A percentile compares a stretch with the other conserved stretches of the same genome.
These are phyloP conservation scores for Cinnamomum chago DNA, from an alignment of 164 flowering plant species.

Conservation along the genomic window DNA sequence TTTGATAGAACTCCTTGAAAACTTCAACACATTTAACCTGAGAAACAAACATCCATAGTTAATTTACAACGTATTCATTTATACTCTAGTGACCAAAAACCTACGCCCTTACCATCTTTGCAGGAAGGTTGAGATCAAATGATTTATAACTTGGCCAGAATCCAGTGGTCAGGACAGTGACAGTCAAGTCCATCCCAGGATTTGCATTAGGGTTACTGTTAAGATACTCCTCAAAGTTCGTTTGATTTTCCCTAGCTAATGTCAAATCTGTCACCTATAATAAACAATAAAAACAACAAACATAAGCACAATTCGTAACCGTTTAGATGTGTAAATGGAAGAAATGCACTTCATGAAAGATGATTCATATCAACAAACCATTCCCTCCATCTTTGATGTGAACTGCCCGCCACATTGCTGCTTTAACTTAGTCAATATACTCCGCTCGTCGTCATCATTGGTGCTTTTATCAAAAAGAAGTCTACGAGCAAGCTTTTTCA, in stretches of 20 bases:
- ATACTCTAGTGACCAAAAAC: not conserved
- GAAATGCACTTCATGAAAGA: not conserved
- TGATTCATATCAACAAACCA: conserved; percentile 39
- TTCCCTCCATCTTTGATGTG: conserved; percentile 98
- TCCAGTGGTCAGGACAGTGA: conserved; percentile 76
- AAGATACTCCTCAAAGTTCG: conserved; percentile 71
- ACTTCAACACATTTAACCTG: conserved; percentile 83
- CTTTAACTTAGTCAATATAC: conserved; percentile 78
- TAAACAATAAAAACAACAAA: conserved; percentile 7
- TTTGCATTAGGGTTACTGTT: conserved; percentile 38
- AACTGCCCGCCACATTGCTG: conserved; percentile 97
- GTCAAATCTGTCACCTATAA: conserved; percentile 73
- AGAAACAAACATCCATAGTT: conserved; percentile 32
- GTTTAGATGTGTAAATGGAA: not conserved
- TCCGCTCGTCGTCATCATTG: conserved; percentile 89
- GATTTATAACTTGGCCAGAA: conserved; percentile 89
- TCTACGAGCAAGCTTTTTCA: conserved; percentile 88
- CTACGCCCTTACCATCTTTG: conserved; percentile 50
- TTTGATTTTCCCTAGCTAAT: conserved; percentile 67
- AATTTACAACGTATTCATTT: not conserved
- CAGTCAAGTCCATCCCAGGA: conserved; percentile 80
- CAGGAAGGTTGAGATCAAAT: conserved; percentile 74
- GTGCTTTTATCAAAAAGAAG: conserved; percentile 89
- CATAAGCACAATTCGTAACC: not conserved
- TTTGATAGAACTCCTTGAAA: conserved; percentile 73